Evolutionary conservation across 2,329 filamentous ascomycete species (phyloP).

Genomic region (Epichloe baconii): DNA sequence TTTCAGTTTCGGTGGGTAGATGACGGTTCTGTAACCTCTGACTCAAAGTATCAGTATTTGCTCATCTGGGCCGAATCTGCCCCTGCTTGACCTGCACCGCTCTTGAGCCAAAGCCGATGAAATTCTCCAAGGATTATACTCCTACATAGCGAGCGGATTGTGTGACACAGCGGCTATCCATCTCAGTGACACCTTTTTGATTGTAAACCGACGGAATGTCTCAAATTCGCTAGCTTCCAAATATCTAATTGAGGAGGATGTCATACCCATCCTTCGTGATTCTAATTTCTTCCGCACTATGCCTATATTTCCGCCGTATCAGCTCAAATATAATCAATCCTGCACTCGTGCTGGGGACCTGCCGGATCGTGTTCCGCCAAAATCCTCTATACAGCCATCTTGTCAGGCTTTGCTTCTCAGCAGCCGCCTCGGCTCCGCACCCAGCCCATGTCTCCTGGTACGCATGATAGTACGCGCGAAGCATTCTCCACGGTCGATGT

Average conservation of each 20-base stretch:
- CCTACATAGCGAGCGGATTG: too few relatives aligned
- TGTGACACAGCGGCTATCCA: too few relatives aligned
- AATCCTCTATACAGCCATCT: conserved; percentile 61
- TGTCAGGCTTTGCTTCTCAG: conserved; percentile 41
- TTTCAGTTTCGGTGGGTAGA: too few relatives aligned
- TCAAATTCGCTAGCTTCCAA: neutral
- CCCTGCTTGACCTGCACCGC: too few relatives aligned
- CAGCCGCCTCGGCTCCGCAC: conserved; percentile 42
- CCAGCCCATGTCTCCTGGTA: conserved; percentile 55
- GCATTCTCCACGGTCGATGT: conserved; percentile 34
- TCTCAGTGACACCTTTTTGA: too few relatives aligned
- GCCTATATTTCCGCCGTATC: conserved; percentile 58
- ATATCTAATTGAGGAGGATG: conserved; percentile 40
- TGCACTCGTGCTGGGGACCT: conserved; percentile 65
- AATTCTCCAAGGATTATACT: too few relatives aligned
- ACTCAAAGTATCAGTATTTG: too few relatives aligned
- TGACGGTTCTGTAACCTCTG: too few relatives aligned
- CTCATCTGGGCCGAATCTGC: too few relatives aligned
- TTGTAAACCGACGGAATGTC: neutral
- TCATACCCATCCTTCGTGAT: conserved; percentile 60
- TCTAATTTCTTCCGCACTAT: conserved; percentile 45
- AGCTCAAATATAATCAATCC: conserved; percentile 70
- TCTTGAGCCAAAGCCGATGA: too few relatives aligned
- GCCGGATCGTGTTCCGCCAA: conserved; percentile 57
- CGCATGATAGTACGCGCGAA: conserved; percentile 55